Conservation (phyloP, 768 basidiomycete species). For the Leccinum ochraceum region DNA sequence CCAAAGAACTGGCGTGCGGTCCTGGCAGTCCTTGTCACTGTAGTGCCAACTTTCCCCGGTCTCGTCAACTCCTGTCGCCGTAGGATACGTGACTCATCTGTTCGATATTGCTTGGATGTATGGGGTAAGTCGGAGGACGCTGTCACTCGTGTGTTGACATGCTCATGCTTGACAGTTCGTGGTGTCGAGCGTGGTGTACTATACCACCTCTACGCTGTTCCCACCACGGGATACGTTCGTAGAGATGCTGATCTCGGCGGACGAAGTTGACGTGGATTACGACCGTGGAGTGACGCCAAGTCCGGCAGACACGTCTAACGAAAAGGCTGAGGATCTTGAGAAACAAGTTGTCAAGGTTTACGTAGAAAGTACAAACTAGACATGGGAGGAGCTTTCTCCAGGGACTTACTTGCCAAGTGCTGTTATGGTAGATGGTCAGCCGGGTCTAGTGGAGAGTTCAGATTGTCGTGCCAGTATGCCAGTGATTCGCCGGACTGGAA, state of each 20-base stretch:
- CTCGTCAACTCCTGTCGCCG: slow-evolving; percentile 64
- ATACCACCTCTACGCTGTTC: slow-evolving; percentile 31
- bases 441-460: no score
- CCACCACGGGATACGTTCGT: slow-evolving; percentile 32
- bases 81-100: slow-evolving; percentile 58
- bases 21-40: slow-evolving; percentile 62
- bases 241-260: slow-evolving; percentile 30
- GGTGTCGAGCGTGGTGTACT: slow-evolving; percentile 31
- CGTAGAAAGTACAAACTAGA: background rate
- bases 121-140: slow-evolving; percentile 51
- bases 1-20: slow-evolving; percentile 80
- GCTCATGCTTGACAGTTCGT: slow-evolving; percentile 22
- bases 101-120: slow-evolving; percentile 81
- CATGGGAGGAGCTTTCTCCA: background rate
- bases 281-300: background rate
- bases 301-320: background rate
- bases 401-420: background rate
- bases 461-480: no score
- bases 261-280: slow-evolving; percentile 14
- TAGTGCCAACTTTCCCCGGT: slow-evolving; percentile 75
- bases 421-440: background rate
- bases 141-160: background rate
- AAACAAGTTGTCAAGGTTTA: background rate
- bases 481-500: no score
- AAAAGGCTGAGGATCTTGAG: slow-evolving; percentile 6